These are phyloP conservation scores for Trametes hirsuta DNA, from an alignment of 1,284 basidiomycete genomes.

Conservation along the genomic window DNA sequence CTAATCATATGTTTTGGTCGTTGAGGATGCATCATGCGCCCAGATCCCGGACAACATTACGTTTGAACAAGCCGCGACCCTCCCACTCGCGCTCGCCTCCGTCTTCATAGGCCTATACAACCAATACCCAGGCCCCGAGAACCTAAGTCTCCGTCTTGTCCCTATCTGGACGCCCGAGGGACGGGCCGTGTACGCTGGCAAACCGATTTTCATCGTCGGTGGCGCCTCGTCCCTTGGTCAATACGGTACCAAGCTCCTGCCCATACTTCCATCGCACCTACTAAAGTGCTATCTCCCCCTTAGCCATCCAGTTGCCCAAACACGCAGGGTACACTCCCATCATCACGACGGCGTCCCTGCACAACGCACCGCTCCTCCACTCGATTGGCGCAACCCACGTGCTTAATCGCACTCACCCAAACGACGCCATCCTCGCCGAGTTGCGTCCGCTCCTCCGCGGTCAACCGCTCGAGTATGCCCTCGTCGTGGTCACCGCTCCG, in stretches of 20 bases:
- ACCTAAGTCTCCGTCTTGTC: background rate
- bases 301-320: slow-evolving; percentile 37
- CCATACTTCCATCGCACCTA: background rate
- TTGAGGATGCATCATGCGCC: too few species aligned
- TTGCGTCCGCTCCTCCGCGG: slow-evolving; percentile 12
- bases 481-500: slow-evolving; percentile 31
- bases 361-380: slow-evolving; percentile 33
- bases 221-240: slow-evolving; percentile 43
- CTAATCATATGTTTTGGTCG: background rate
- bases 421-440: slow-evolving; percentile 9
- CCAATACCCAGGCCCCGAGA: background rate
- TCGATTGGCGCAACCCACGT: slow-evolving; percentile 37
- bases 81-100: slow-evolving; percentile 14
- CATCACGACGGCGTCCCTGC: slow-evolving; percentile 22
- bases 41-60: slow-evolving; percentile 19
- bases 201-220: slow-evolving; percentile 40
- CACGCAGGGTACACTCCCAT: slow-evolving; percentile 33
- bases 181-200: slow-evolving; percentile 24
- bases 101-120: slow-evolving; percentile 3
- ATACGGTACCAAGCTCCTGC: slow-evolving; percentile 29
- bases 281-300: too few species aligned
- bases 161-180: slow-evolving; percentile 3
- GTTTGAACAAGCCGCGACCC: slow-evolving; percentile 31
- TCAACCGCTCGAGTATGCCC: slow-evolving; percentile 15
- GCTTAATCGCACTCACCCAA: slow-evolving; percentile 27